Conservation (phyloP, 2,329 filamentous ascomycete genomes). For the Trichoderma sp. region DNA sequence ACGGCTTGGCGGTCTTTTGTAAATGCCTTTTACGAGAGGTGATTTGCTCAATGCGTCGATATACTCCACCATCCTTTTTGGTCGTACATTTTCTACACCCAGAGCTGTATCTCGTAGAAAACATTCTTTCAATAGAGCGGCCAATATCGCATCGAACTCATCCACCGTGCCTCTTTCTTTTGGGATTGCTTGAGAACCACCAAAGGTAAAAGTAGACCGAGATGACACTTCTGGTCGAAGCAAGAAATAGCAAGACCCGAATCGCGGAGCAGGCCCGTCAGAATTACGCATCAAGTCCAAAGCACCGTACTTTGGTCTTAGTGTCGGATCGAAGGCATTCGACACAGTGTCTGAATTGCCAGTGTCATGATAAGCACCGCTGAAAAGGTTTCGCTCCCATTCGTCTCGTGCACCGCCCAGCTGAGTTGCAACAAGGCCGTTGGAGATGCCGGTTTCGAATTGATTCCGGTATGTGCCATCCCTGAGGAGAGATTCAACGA, state of each 20-base stretch:
- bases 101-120: slow-evolving; percentile 24
- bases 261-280: slow-evolving; percentile 24
- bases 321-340: background rate
- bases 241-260: slow-evolving; percentile 25
- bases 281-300: slow-evolving; percentile 23
- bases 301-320: slow-evolving; percentile 26
- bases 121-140: slow-evolving; percentile 24
- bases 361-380: slow-evolving; percentile 16
- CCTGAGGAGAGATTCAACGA: slow-evolving; percentile 18
- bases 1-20: slow-evolving; percentile 9
- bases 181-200: slow-evolving; percentile 22
- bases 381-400: slow-evolving; percentile 17
- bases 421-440: slow-evolving; percentile 22
- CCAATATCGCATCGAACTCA: slow-evolving; percentile 23
- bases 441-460: slow-evolving; percentile 26
- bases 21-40: background rate
- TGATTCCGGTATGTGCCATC: slow-evolving; percentile 24
- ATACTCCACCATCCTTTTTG: slow-evolving; percentile 13
- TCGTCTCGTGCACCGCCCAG: slow-evolving; percentile 21
- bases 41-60: slow-evolving; percentile 9
- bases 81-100: slow-evolving; percentile 21
- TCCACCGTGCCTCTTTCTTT: slow-evolving; percentile 22
- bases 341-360: background rate
- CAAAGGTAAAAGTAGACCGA: slow-evolving; percentile 25
- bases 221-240: slow-evolving; percentile 20